Evolutionary conservation across 352 stramenopile species (phyloP).

Genomic region (Thalassiosira delicatula): DNA sequence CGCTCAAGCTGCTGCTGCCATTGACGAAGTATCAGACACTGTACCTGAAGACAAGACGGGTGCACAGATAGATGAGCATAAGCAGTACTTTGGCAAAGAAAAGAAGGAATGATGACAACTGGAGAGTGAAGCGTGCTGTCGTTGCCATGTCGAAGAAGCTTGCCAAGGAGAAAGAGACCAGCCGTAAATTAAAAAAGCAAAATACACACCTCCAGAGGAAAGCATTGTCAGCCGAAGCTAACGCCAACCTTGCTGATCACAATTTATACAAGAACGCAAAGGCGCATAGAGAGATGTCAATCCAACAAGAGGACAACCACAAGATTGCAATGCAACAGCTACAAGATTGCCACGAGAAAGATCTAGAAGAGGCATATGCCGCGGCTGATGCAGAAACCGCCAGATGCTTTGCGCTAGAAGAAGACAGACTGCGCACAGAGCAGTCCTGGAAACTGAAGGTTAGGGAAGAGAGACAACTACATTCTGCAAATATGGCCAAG

Average conservation of each 20-base stretch:
- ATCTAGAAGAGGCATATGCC: background rate
- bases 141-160: background rate
- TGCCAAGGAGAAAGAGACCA: background rate
- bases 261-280: background rate
- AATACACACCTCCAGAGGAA: background rate
- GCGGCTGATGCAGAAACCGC: background rate
- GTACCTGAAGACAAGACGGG: no score
- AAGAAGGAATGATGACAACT: background rate
- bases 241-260: background rate
- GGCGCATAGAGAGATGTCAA: background rate
- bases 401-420: background rate
- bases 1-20: no score
- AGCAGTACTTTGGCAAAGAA: no score
- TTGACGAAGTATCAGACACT: no score
- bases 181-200: no score
- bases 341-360: background rate
- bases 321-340: background rate
- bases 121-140: background rate
- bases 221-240: background rate
- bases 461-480: background rate
- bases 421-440: background rate
- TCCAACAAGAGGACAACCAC: background rate
- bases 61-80: no score
- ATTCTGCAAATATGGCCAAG: no score
- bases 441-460: background rate